Percentiles rank a stretch among this genome's conserved stretches.
Conservation (phyloP, 164 flowering plant genomes). For the Aristolochia contorta region DNA sequence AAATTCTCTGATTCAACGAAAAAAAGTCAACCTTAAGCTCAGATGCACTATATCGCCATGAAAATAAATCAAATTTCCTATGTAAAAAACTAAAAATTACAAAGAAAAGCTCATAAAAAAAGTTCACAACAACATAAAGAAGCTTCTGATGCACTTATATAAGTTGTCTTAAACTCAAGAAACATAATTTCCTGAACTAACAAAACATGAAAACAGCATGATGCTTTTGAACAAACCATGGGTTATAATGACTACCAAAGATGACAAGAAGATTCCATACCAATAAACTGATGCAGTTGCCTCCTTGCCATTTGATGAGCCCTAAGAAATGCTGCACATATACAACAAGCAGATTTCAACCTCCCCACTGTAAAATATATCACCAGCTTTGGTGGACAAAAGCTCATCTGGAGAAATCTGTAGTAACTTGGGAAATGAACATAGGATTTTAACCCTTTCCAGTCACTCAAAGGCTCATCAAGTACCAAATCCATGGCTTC, state of each 20-base stretch:
- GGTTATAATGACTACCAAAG: neutral
- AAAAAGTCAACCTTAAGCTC: too few species aligned
- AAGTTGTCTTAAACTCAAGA: neutral
- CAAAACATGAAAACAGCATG: neutral
- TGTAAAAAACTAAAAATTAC: too few species aligned
- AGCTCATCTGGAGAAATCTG: conserved; percentile 59
- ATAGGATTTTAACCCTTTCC: conserved; percentile 72
- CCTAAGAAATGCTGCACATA: conserved; percentile 93
- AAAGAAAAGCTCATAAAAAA: too few species aligned
- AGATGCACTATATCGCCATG: too few species aligned
- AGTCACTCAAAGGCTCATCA: conserved; percentile 69
- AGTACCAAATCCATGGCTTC: conserved; percentile 74
- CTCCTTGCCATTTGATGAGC: conserved; percentile 84
- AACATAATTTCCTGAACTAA: neutral
- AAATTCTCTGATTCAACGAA: too few species aligned
- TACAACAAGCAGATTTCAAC: conserved; percentile 71
- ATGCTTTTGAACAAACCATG: neutral
- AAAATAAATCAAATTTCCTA: too few species aligned
- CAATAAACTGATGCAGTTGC: conserved; percentile 81
- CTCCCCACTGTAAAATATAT: conserved; percentile 80
- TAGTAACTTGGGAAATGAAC: conserved; percentile 75
- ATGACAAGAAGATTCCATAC: conserved; percentile 22
- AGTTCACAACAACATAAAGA: too few species aligned
- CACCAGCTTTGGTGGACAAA: conserved; percentile 61
- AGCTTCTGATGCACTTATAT: too few species aligned